phyloP scores from a whole-genome alignment of 192 early-diverging fungal genomes.

The Phlyctochytrium planicorne region DNA sequence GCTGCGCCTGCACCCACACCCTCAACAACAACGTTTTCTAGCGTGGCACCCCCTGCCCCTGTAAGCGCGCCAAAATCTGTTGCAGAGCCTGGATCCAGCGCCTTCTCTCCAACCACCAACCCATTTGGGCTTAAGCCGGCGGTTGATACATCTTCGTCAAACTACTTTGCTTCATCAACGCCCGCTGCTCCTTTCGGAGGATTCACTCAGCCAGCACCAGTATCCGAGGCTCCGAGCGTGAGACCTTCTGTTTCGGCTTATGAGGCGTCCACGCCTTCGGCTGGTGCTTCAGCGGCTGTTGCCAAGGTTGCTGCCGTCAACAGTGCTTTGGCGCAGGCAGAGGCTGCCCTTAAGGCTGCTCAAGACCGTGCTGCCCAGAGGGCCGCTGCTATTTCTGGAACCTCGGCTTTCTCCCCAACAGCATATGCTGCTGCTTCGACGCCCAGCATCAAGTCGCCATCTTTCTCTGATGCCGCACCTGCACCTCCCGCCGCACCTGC shows the following conservation, averaged over 20 bases:
- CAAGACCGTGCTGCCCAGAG: conserved; percentile 43
- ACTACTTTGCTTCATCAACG: too few relatives aligned
- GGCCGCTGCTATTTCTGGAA: background rate
- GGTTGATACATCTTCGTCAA: background rate
- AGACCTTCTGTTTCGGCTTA: background rate
- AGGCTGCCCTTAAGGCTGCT: conserved; percentile 44
- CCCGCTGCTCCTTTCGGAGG: background rate
- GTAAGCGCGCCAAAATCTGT: background rate
- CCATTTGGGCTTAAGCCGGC: conserved; percentile 3
- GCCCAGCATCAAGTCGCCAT: background rate
- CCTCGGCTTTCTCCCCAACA: conserved; percentile 1
- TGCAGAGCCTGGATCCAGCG: background rate
- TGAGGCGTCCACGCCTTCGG: conserved; percentile 6
- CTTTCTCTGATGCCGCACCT: background rate
- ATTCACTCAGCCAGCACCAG: background rate
- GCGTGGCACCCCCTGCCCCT: background rate
- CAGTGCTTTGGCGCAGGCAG: conserved; percentile 47
- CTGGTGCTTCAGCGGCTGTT: conserved; percentile 6
- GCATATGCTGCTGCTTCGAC: conserved; percentile 1
- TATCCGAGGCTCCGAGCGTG: background rate
- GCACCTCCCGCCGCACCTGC: background rate
- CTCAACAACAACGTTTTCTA: background rate
- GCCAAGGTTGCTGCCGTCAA: conserved; percentile 22
- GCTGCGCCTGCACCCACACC: conserved; percentile 1
- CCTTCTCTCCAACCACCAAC: conserved; percentile 10